Evolutionary conservation across 2,329 filamentous ascomycete species (phyloP), one percentile per base, ranked within the genome.

Genomic region (Pyricularia sp.): DNA sequence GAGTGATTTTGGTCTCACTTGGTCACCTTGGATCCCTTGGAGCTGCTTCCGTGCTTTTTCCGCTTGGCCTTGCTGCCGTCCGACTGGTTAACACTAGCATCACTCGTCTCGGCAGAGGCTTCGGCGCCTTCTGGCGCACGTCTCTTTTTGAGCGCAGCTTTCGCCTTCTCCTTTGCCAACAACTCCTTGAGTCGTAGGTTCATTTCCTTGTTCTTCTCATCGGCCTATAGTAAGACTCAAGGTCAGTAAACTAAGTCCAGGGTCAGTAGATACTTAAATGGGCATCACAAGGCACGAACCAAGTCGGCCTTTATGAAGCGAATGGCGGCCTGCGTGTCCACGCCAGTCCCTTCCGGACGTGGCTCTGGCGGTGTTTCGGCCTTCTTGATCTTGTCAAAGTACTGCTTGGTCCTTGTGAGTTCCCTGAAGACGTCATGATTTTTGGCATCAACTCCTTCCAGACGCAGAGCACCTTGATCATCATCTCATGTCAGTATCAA

Each of bases 361-460:
- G 69, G 84, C 74, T 87, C 82, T 68, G 81, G 84, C 0, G 86
- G 85, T 7, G 83, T 85, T 78, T 97, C 93, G 3, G 88, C 85
- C 17, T 84, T 82, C 76, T 95, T 92, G 77, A 98, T 94, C 82
- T 98, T 99, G 70, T 87, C 88, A 79, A 97, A 97, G 79, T 98
- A 98, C 76, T 93, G 91, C 78, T 90, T 93, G 68, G 98, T 90
- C 69, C 95, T 89, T 70, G 88, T 90, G 71, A 99, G 85, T 81
- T 99, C 95, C 70, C 86, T 85, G 79, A 93, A 95, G 70, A 99
- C 88, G 31, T 92, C 86, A 77, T 98, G 94, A 68, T 91, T 85
- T 77, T 91, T 93, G n/a, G 92, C 90, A 75, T 97, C 87, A 33
- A 90, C 85, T 69, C 91, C 93, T 73, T 93, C 89, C 10, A 97